Evolutionary conservation across 2,329 filamentous ascomycete species (phyloP).

Genomic region (Trichophyton rubrum): DNA sequence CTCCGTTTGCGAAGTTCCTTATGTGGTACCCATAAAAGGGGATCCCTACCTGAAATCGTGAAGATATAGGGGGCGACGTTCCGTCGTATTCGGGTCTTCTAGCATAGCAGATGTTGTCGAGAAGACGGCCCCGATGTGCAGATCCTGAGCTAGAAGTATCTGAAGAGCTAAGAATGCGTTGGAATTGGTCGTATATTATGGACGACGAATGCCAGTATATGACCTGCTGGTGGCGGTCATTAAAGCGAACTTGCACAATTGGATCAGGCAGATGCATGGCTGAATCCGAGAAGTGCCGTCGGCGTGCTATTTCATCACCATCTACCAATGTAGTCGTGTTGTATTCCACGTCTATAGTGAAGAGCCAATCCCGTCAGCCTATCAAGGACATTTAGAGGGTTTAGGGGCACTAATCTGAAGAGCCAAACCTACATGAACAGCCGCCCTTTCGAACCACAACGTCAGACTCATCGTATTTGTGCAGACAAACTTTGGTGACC

Average conservation of each 20-base stretch:
- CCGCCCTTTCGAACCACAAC: not conserved
- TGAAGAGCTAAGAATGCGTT: constrained; percentile 15
- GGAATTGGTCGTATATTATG: constrained; percentile 26
- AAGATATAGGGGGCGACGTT: not conserved
- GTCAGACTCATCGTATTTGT: not conserved
- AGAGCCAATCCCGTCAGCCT: not conserved
- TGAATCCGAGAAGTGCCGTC: not conserved
- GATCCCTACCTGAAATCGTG: not conserved
- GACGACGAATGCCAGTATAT: constrained; percentile 25
- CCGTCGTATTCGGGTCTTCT: not conserved
- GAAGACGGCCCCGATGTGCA: constrained; percentile 13
- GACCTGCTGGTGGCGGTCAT: constrained; percentile 25
- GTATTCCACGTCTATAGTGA: not conserved
- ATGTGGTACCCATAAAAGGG: not conserved
- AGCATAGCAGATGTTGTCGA: constrained; percentile 1
- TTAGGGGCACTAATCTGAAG: no score
- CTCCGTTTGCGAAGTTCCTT: no score
- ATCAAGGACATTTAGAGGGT: not conserved
- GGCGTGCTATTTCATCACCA: not conserved
- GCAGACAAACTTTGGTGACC: not conserved
- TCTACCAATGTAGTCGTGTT: not conserved
- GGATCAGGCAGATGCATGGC: not conserved
- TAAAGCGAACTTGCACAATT: constrained; percentile 18
- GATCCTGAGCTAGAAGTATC: constrained; percentile 4
- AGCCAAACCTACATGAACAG: not conserved